Base-by-base conservation (phyloP, 768 basidiomycete species). In the Rickenella mellea region DNA sequence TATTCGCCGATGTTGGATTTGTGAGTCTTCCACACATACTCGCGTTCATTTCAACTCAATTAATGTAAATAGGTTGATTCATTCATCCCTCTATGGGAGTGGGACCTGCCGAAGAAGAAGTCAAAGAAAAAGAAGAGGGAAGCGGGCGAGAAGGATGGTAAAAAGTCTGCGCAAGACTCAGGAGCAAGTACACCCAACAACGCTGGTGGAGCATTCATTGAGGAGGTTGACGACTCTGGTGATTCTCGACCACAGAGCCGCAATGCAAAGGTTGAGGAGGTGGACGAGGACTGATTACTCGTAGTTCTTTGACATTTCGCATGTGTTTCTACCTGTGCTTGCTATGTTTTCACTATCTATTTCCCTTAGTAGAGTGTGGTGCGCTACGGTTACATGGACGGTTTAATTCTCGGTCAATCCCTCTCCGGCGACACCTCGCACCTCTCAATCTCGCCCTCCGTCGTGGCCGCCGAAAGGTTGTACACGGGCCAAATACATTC, bases 1-100 rank as follows among this genome's bases (percentile, higher is more conserved):
- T 99, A 25, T 98, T 99, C 51, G 96, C 94, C 11, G 94, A 99
- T 55, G 94, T 97, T 42, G 93, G 96, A 61, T 94, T 98, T 56
- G 96, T 99, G 59, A 63, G 94, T 80, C 7, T 17, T 35, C 24
- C 27, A 20, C 25, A 39, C 40, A 25, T 28, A 15, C 41, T 27
- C 22, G 12, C 20, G 42, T 29, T 47, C 2, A 37, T 33, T 38
- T 33, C 25, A 6, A 38, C 21, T 31, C 15, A 6, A 27, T 11
- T 19, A 26, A 12, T 29, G 10, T 28, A 4, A 31, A n/a, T 53
- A 98, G 94, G 78, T 99, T 44, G 96, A 97, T 35, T 96, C 92
- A 2, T 99, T 98, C 64, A 86, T 94, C 51, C 96, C 96, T 15
- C 61, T 87, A 15, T 99, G 90, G 87, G 94, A 90, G 53, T 99